Evolutionary conservation across 2,329 filamentous ascomycete species (phyloP).

Genomic region (Nemania serpens): DNA sequence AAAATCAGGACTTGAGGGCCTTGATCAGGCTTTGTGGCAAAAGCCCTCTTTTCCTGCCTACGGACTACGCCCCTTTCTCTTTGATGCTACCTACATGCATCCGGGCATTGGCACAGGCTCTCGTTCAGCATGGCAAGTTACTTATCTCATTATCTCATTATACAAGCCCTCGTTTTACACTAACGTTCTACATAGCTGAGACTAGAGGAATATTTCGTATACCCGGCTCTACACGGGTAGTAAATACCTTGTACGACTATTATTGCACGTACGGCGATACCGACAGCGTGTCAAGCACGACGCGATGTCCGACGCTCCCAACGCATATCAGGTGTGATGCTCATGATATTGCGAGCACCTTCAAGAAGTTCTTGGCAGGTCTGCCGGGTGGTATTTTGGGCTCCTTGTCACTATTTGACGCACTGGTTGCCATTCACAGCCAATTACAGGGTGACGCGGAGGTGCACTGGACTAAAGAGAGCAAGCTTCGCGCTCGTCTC

Average conservation of each 20-base stretch:
- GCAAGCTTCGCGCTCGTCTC: slow-evolving; percentile 63
- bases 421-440: slow-evolving; percentile 63
- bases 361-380: slow-evolving; percentile 67
- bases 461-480: slow-evolving; percentile 57
- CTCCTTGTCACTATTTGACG: slow-evolving; percentile 64
- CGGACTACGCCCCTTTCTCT: slow-evolving; percentile 60
- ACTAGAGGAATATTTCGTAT: slow-evolving; percentile 67
- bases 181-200: slow-evolving; percentile 40
- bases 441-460: slow-evolving; percentile 59
- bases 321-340: slow-evolving; percentile 62
- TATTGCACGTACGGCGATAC: slow-evolving; percentile 59
- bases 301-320: slow-evolving; percentile 63
- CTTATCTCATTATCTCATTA: not conserved
- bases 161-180: not conserved
- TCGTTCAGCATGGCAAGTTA: slow-evolving; percentile 62
- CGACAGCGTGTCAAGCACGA: slow-evolving; percentile 59
- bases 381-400: slow-evolving; percentile 70
- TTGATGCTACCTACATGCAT: slow-evolving; percentile 68
- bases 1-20: slow-evolving; percentile 58
- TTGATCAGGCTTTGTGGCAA: slow-evolving; percentile 67
- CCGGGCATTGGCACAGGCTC: slow-evolving; percentile 67
- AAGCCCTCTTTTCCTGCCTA: slow-evolving; percentile 63
- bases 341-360: slow-evolving; percentile 69
- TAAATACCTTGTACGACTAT: slow-evolving; percentile 66
- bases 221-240: slow-evolving; percentile 60